Base-by-base conservation (phyloP, 345 rosid genomes). In the Trapa incisa region DNA sequence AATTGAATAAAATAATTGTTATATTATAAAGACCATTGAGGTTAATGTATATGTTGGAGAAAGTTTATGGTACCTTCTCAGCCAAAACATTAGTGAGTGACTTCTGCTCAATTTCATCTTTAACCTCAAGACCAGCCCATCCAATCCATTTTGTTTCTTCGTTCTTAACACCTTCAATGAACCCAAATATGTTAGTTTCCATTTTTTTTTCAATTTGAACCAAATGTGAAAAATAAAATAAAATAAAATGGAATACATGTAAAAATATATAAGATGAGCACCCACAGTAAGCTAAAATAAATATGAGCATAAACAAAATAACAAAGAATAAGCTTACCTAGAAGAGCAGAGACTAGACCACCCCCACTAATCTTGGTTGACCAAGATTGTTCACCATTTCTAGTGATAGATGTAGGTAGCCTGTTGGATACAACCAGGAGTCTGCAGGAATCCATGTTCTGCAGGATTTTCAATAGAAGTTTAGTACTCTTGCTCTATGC, bases 91-190 rank as follows among this genome's bases (percentile, higher is more conserved):
- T 86, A 35, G 82, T 89, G n/a, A 95, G 91, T 67, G 99, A 93
- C 71, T 77, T 82, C 82, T 91, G 99, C 14, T 98, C 99, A 68
- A 80, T 81, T 71, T 89, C 93, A 74, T 95, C 99, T 6, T 97
- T 96, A 66, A 95, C 99, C 79, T 95, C 89, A 33, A 95, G 98
- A 11, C 99, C 99, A 67, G 99, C 99, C 99, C 98, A 95, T 56
- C 99, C 99, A 64, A 95, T 95, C 99, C 99, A 95, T 78, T 92
- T 91, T 14, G 98, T 96, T 75, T 95, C 99, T 61, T 91, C 87
- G 62, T 86, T 98, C 84, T 95, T 95, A 29, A 95, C 96, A 76
- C 99, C 99, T 91, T 80, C 65, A 74, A 42, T 22, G 57, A 71
- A 81, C 71, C 68, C 52, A 80, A 68, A 73, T 68, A 60, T 79